Conservation (phyloP, 192 early-diverging fungal species). For the Podochytrium sp. region DNA sequence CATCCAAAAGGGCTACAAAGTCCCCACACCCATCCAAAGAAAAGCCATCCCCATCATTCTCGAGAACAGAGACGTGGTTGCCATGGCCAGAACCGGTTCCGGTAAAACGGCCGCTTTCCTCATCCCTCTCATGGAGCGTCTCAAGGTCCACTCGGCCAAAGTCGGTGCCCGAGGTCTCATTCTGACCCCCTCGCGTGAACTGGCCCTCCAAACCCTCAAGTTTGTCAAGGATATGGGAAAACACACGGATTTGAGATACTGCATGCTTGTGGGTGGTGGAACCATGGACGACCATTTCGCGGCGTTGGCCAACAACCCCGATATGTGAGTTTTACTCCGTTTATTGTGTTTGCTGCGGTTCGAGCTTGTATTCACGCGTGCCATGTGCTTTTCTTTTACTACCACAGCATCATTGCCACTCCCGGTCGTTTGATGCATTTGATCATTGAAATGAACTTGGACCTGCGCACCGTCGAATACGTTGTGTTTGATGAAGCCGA, state of each 20-base stretch:
- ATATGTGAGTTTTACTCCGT: constrained; percentile 65
- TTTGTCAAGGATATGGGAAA: constrained; percentile 91
- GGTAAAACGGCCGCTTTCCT: constrained; percentile 97
- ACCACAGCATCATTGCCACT: constrained; percentile 52
- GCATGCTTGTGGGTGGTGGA: constrained; percentile 94
- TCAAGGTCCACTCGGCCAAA: constrained; percentile 88
- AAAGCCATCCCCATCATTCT: constrained; percentile 91
- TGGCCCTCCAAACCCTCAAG: constrained; percentile 95
- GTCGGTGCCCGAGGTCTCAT: constrained; percentile 68
- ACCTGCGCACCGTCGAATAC: constrained; percentile 88
- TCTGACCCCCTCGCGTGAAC: constrained; percentile 92
- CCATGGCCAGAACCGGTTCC: constrained; percentile 97
- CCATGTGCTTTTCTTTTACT: constrained; percentile 78
- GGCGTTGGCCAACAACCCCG: constrained; percentile 91
- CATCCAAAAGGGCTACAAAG: constrained; percentile 91
- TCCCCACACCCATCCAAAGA: constrained; percentile 98
- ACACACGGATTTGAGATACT: constrained; percentile 88
- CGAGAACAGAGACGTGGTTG: constrained; percentile 92
- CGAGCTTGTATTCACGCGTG: constrained; percentile 85
- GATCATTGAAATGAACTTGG: constrained; percentile 87
- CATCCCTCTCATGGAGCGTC: constrained; percentile 87
- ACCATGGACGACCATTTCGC: constrained; percentile 96
- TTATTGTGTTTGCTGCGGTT: too few species aligned
- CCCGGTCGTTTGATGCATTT: constrained; percentile 56
- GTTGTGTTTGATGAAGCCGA: constrained; percentile 99